Evolutionary conservation across 352 stramenopile species (phyloP).

Genomic region (Hyaloperonospora brassicae): DNA sequence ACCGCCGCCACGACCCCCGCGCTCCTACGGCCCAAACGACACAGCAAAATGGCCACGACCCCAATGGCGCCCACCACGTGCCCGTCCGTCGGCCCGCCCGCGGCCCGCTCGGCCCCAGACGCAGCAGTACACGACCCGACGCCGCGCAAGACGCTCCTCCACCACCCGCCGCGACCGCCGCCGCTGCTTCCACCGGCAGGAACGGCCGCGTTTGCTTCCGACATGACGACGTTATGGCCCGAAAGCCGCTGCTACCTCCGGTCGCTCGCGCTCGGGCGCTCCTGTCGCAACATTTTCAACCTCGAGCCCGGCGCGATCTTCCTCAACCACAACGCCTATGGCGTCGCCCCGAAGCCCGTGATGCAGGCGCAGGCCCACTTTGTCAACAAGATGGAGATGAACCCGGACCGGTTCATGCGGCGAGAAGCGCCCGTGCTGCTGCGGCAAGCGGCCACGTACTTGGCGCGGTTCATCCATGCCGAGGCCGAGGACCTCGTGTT

Average conservation of each 20-base stretch:
- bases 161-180: conserved; percentile 11
- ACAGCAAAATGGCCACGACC: conserved; percentile 31
- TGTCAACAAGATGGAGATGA: conserved; percentile 84
- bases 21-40: too few relatives aligned
- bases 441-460: conserved; percentile 49
- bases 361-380: conserved; percentile 79
- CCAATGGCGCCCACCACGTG: conserved; percentile 6
- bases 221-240: conserved; percentile 68
- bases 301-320: conserved; percentile 72
- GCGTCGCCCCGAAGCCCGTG: conserved; percentile 62
- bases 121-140: conserved; percentile 14
- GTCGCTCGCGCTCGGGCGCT: conserved; percentile 50
- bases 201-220: conserved; percentile 8
- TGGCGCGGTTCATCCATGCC: conserved; percentile 61
- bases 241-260: conserved; percentile 52
- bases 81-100: conserved; percentile 1
- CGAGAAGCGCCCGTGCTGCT: conserved; percentile 54
- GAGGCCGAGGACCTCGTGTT: conserved; percentile 79
- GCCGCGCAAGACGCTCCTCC: too few relatives aligned
- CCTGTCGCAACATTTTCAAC: conserved; percentile 71
- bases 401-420: conserved; percentile 78
- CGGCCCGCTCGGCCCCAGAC: background rate
- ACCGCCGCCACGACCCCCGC: too few relatives aligned
- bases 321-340: conserved; percentile 80
- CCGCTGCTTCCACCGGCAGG: conserved; percentile 13